Evolutionary conservation across 495 filamentous ascomycete species (phyloP), one percentile per base, ranked within the genome.

Genomic region (Penicillium roqueforti): DNA sequence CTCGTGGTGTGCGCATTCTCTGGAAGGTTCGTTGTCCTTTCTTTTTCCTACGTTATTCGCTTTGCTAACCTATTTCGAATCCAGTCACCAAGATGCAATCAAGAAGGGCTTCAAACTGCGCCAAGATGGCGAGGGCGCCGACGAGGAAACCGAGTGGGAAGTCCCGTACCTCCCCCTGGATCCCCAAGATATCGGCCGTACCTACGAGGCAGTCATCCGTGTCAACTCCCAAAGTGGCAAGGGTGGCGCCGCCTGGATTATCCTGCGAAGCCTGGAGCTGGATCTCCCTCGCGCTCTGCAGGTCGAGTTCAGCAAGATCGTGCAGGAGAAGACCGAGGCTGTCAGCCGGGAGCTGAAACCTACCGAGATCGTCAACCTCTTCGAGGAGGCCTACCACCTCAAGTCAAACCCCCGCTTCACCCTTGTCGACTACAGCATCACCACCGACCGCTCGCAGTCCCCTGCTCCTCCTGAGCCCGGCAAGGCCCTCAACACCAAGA

Each of bases 191-290:
- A 96, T 97, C 50, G 93, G 93, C 22, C 84, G 92, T 10, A 97
- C 87, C 26, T 97, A 97, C 79, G 92, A 97, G 72, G 92, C 92
- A 37, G 87, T 97, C 68, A 98, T 98, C 68, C 88, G 92, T 28
- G 93, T 97, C 78, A 98, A 97, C 72, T 92, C 88, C 20, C 93
- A 98, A 67, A 89, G 84, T 55, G 93, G 93, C 49, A 98, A 98
- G 74, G 93, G 92, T 50, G 93, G 93, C 58, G 87, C 90, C 53
- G 92, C 93, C 37, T 97, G 89, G 91, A 85, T 97, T 59, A 92
- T 98, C 67, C 84, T 89, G 65, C 87, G 87, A 42, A 83, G 84
- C 42, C 81, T 97, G 54, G 83, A 96, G 61, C 88, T 97, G 57
- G 93, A 96, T 71, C 81, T 97, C 56, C 93, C 93, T 4, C 90